Evolutionary conservation across 129 eudicot species (phyloP).

Genomic region (Cynara cardunculus): DNA sequence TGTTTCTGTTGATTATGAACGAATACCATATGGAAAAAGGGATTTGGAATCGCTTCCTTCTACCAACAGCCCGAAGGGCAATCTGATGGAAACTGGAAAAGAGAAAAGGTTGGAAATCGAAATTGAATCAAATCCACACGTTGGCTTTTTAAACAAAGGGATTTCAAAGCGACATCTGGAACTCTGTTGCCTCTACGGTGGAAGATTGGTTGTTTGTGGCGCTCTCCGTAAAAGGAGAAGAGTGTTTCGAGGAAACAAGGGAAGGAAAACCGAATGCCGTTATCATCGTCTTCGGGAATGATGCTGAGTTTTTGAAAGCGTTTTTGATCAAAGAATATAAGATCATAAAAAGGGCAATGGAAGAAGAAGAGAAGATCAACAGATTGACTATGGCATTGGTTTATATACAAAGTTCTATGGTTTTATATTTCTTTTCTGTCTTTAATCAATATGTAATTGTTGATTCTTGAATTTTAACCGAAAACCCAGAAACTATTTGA

Average conservation of each 20-base stretch:
- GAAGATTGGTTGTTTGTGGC: conserved; percentile 61
- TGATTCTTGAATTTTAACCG: no score
- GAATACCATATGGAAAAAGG: conserved; percentile 13
- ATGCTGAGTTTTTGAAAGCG: conserved; percentile 42
- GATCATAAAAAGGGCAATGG: conserved; percentile 53
- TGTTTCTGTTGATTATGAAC: conserved; percentile 23
- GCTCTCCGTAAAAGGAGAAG: conserved; percentile 65
- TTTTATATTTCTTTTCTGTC: no score
- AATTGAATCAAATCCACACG: neutral
- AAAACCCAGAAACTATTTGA: no score
- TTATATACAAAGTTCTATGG: neutral
- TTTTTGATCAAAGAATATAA: conserved; percentile 49
- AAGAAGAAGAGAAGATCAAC: conserved; percentile 66
- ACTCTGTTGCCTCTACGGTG: conserved; percentile 39
- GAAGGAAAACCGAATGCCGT: conserved; percentile 33
- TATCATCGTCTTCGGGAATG: conserved; percentile 41
- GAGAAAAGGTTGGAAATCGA: neutral
- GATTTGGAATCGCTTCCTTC: conserved; percentile 8
- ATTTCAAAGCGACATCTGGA: conserved; percentile 15
- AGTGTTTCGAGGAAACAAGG: conserved; percentile 21
- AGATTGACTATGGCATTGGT: neutral
- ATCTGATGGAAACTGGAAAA: conserved; percentile 12
- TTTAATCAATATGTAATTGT: neutral
- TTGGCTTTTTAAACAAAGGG: neutral
- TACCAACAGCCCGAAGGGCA: neutral